A percentile compares a stretch with the other conserved stretches of the same genome.
These are phyloP conservation scores for Ogataea hybrid DNA, from an alignment of 1,139 yeast genomes.

Conservation along the genomic window DNA sequence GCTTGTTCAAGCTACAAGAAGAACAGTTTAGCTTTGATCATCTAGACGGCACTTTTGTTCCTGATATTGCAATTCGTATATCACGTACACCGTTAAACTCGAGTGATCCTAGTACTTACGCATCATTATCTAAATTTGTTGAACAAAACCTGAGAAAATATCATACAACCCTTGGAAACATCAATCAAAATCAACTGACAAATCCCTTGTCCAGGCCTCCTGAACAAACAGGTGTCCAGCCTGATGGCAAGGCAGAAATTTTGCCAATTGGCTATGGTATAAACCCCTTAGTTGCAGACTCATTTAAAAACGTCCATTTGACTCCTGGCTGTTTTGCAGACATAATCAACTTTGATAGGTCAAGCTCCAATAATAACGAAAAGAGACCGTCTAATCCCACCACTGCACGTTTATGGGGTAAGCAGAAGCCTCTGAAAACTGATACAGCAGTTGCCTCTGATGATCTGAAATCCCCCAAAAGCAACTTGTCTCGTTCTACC, in stretches of 20 bases:
- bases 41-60: conserved; percentile 29
- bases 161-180: conserved; percentile 34
- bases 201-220: conserved; percentile 28
- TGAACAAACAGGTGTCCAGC: conserved; percentile 39
- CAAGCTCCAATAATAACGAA: not conserved
- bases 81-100: conserved; percentile 34
- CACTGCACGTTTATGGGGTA: conserved; percentile 13
- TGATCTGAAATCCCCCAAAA: too few relatives aligned
- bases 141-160: conserved; percentile 34
- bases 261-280: conserved; percentile 55
- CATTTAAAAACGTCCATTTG: conserved; percentile 48
- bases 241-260: conserved; percentile 38
- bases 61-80: conserved; percentile 32
- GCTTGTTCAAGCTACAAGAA: conserved; percentile 26
- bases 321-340: conserved; percentile 52
- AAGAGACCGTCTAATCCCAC: not conserved
- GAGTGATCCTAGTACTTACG: conserved; percentile 36
- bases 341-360: conserved; percentile 19
- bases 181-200: conserved; percentile 29
- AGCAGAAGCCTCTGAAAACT: conserved; percentile 6
- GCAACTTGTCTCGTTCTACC: conserved; percentile 27
- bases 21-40: conserved; percentile 31
- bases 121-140: conserved; percentile 35
- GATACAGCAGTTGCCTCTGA: conserved; percentile 9
- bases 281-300: conserved; percentile 53